Percentiles rank a stretch among this genome's conserved stretches.
These are phyloP conservation scores for Quercus rubra DNA, from an alignment of 306 rosid genomes.

Conservation along the genomic window DNA sequence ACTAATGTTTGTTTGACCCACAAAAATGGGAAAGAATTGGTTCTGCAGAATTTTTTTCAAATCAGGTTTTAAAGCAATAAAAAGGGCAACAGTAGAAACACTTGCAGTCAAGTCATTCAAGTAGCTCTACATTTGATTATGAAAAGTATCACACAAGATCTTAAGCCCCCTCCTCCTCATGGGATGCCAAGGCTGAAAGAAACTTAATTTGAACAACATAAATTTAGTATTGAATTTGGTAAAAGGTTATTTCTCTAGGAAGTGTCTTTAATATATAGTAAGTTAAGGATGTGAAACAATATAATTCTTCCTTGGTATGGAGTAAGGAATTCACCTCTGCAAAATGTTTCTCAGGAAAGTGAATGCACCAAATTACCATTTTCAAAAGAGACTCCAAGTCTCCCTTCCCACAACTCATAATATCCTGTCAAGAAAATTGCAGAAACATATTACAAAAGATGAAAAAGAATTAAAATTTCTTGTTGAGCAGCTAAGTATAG, in stretches of 20 bases:
- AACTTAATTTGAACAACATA: too few species aligned
- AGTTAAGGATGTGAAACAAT: not conserved
- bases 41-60: not conserved
- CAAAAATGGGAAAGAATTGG: not conserved
- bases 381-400: constrained; percentile 55
- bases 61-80: not conserved
- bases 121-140: too few species aligned
- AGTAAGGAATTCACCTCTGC: constrained; percentile 57
- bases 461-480: not conserved
- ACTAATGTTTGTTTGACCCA: not conserved
- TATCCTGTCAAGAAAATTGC: constrained; percentile 48
- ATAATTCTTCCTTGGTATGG: not conserved
- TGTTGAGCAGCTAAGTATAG: not conserved
- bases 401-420: constrained; percentile 48
- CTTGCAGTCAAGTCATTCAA: not conserved
- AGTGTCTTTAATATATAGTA: not conserved
- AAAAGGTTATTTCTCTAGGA: not conserved
- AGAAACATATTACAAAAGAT: not conserved
- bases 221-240: too few species aligned
- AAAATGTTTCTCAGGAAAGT: constrained; percentile 76
- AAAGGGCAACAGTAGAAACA: not conserved
- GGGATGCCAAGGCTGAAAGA: too few species aligned
- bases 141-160: too few species aligned
- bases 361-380: constrained; percentile 56
- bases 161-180: too few species aligned